A percentile compares a stretch with the other conserved stretches of the same genome.
phyloP scores from a whole-genome alignment of 371 early-diverging fungal genomes.

The Aphelidium insulamus region DNA sequence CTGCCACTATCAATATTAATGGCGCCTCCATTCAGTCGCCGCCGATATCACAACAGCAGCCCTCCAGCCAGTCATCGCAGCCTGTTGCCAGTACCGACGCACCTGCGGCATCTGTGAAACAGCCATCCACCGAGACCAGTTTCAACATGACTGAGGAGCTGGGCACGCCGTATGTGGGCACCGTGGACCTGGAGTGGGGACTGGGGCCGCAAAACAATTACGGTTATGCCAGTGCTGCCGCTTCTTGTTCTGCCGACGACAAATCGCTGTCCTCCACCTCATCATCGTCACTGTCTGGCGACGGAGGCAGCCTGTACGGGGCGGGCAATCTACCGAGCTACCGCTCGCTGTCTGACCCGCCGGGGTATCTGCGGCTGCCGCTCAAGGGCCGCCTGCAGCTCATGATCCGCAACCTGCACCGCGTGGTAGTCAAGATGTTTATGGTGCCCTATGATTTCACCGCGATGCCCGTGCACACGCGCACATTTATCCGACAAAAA shows the following conservation, averaged over 20 bases:
- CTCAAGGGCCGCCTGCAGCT: slow-evolving; percentile 56
- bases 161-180: slow-evolving; percentile 46
- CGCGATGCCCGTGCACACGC: slow-evolving; percentile 43
- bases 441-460: slow-evolving; percentile 55
- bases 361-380: slow-evolving; percentile 45
- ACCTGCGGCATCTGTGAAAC: slow-evolving; percentile 8
- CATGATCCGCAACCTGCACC: slow-evolving; percentile 54
- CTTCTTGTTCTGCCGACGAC: too few species aligned
- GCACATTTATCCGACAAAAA: slow-evolving; percentile 64
- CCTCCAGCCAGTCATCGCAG: background rate
- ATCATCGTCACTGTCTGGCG: background rate
- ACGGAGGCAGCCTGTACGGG: too few species aligned
- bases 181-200: slow-evolving; percentile 24
- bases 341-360: too few species aligned
- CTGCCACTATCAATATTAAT: slow-evolving; percentile 2
- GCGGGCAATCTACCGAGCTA: too few species aligned
- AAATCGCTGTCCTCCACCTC: background rate
- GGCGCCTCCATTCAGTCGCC: too few species aligned
- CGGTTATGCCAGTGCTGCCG: slow-evolving; percentile 10
- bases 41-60: too few species aligned
- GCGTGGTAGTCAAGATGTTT: slow-evolving; percentile 55
- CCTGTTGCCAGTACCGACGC: background rate
- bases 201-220: slow-evolving; percentile 15
- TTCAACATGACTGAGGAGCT: too few species aligned
- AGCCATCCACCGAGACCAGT: slow-evolving; percentile 18